phyloP scores from a whole-genome alignment of 2,329 filamentous ascomycete genomes.

The Cercospora sesami region DNA sequence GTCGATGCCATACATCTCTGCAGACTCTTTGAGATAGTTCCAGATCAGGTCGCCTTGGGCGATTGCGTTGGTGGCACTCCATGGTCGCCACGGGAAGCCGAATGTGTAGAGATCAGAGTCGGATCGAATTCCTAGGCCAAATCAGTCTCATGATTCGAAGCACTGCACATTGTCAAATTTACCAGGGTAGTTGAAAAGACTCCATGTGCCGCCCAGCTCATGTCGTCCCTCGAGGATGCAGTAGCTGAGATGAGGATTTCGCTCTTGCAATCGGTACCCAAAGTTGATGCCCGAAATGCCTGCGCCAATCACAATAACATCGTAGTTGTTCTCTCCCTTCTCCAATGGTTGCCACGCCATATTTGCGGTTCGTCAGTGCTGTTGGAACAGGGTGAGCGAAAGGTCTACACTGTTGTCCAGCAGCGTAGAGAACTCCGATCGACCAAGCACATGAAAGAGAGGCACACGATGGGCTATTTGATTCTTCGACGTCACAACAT shows the following conservation, averaged over 20 bases:
- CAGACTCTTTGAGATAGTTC: conserved; percentile 48
- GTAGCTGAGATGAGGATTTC: conserved; percentile 58
- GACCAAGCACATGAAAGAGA: background rate
- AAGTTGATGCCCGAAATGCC: conserved; percentile 75
- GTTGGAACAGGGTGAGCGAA: no score
- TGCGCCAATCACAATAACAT: conserved; percentile 66
- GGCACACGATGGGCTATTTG: conserved; percentile 13
- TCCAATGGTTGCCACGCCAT: conserved; percentile 30
- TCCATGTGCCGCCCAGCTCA: conserved; percentile 74
- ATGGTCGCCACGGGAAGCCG: conserved; percentile 68
- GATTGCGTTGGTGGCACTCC: conserved; percentile 54
- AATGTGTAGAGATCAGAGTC: conserved; percentile 54
- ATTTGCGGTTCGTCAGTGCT: conserved; percentile 1
- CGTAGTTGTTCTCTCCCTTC: conserved; percentile 37
- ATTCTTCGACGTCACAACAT: conserved; percentile 11
- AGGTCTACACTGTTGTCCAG: background rate
- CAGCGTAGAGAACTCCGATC: background rate
- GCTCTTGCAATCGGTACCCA: conserved; percentile 59
- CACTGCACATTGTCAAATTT: background rate
- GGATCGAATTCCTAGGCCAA: conserved; percentile 53
- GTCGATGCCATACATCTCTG: conserved; percentile 48
- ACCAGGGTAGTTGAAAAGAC: conserved; percentile 69
- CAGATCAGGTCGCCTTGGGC: conserved; percentile 48
- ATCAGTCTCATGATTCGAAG: background rate
- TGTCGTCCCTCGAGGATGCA: conserved; percentile 67